These are phyloP conservation scores for Ceratocystis diversiconidia DNA, from an alignment of 2,329 filamentous ascomycete genomes.

Conservation along the genomic window DNA sequence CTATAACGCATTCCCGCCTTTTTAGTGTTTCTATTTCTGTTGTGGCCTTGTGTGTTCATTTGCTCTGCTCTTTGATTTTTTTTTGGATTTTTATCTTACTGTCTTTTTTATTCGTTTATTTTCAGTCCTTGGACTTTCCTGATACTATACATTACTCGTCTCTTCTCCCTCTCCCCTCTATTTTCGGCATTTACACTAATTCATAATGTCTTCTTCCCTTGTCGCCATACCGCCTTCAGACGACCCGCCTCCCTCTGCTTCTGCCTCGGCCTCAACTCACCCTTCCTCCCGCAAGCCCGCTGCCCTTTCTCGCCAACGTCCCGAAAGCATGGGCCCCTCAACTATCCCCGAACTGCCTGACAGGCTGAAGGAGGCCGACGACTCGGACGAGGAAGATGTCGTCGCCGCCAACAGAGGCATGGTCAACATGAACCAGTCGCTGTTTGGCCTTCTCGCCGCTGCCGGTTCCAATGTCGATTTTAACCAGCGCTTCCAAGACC, in stretches of 20 bases:
- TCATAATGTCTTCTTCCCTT: not conserved
- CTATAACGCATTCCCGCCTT: not conserved
- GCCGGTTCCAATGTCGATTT: slow-evolving; percentile 74
- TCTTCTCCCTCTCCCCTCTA: not conserved
- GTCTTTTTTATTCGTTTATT: not conserved
- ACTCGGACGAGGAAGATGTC: slow-evolving; percentile 36
- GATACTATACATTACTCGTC: not conserved
- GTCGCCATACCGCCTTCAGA: not conserved
- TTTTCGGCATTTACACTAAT: not conserved
- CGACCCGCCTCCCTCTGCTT: not conserved
- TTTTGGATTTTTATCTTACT: not conserved
- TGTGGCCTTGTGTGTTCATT: not conserved
- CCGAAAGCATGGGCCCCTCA: slow-evolving; percentile 8
- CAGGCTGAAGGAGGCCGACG: slow-evolving; percentile 23
- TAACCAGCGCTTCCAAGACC: slow-evolving; percentile 61
- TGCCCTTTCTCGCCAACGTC: slow-evolving; percentile 3
- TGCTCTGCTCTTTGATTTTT: not conserved
- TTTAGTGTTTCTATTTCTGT: not conserved
- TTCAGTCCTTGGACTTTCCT: not conserved
- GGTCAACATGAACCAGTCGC: slow-evolving; percentile 79
- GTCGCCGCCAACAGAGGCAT: slow-evolving; percentile 31
- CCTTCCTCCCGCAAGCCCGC: not conserved
- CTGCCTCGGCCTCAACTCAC: not conserved
- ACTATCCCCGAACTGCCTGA: not conserved
- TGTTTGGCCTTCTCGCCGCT: slow-evolving; percentile 84